These are phyloP conservation scores for Ustilago hordei DNA, from an alignment of 1,284 basidiomycete species.

Conservation along the genomic window DNA sequence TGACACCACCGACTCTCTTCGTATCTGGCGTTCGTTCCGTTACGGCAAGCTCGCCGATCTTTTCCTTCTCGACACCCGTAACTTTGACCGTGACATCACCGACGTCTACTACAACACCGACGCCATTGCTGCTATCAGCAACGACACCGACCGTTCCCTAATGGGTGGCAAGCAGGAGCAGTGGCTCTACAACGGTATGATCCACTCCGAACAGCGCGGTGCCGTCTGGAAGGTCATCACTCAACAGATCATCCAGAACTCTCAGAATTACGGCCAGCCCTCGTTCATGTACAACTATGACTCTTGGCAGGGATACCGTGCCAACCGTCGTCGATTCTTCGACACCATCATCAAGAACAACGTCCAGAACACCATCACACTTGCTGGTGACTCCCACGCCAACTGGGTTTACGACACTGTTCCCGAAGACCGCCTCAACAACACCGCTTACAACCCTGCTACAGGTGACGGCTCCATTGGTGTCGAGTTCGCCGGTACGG, in stretches of 20 bases:
- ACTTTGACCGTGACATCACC: conserved; percentile 78
- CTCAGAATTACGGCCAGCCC: conserved; percentile 35
- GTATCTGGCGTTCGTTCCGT: conserved; percentile 77
- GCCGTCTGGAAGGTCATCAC: conserved; percentile 76
- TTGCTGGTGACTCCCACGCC: conserved; percentile 78
- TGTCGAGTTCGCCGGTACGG: conserved; percentile 78
- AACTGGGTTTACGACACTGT: conserved; percentile 66
- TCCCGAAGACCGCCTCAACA: conserved; percentile 52
- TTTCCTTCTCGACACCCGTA: conserved; percentile 75
- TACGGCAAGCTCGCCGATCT: conserved; percentile 56
- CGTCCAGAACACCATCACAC: conserved; percentile 73
- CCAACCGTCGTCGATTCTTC: conserved; percentile 75
- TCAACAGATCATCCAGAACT: conserved; percentile 68
- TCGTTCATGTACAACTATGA: conserved; percentile 74
- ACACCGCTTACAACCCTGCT: conserved; percentile 72
- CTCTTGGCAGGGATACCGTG: conserved; percentile 77
- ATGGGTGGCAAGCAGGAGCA: conserved; percentile 76
- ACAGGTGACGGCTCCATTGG: conserved; percentile 75
- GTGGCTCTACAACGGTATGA: conserved; percentile 75
- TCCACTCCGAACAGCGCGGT: conserved; percentile 71
- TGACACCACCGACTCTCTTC: conserved; percentile 75
- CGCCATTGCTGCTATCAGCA: conserved; percentile 39
- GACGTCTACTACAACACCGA: conserved; percentile 76
- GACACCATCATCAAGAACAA: conserved; percentile 73
- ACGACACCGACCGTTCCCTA: conserved; percentile 54